Conservation (phyloP, 768 basidiomycete genomes). For the Trametes cingulata region DNA sequence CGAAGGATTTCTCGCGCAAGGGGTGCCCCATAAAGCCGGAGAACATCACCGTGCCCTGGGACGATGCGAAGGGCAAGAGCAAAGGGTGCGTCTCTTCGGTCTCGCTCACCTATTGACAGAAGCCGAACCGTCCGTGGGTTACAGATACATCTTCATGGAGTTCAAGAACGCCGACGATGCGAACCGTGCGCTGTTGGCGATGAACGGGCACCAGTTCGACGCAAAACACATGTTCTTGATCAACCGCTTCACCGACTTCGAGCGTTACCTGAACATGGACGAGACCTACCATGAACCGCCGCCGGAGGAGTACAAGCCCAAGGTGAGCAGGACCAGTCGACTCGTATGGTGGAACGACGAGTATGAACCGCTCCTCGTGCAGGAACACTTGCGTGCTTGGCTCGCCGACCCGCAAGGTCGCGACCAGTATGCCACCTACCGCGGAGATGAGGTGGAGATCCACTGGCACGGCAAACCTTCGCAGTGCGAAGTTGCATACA, state of each 20-base stretch:
- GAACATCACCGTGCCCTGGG: slow-evolving; percentile 87
- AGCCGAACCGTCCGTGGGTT: background rate
- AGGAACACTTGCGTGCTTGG: slow-evolving; percentile 98
- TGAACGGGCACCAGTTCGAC: slow-evolving; percentile 85
- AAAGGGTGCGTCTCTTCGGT: slow-evolving; percentile 68
- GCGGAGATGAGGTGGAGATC: slow-evolving; percentile 87
- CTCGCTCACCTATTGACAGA: background rate
- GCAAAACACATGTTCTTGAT: slow-evolving; percentile 81
- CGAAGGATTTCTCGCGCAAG: slow-evolving; percentile 82
- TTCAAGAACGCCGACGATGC: slow-evolving; percentile 73
- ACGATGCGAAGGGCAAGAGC: slow-evolving; percentile 77
- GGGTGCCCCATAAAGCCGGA: slow-evolving; percentile 76
- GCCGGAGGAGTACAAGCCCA: slow-evolving; percentile 69
- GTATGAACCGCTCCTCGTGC: slow-evolving; percentile 2
- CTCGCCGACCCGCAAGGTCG: slow-evolving; percentile 89
- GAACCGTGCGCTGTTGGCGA: slow-evolving; percentile 57
- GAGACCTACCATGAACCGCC: slow-evolving; percentile 79
- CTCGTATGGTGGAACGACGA: background rate
- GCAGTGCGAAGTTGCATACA: slow-evolving; percentile 75
- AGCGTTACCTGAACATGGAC: slow-evolving; percentile 73
- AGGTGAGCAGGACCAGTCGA: slow-evolving; percentile 46
- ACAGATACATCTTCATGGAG: slow-evolving; percentile 83
- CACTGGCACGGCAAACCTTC: slow-evolving; percentile 93
- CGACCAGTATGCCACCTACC: slow-evolving; percentile 94
- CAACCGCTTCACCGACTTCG: slow-evolving; percentile 89